A percentile compares a stretch with the other conserved stretches of the same genome.
Evolutionary conservation across 2,329 filamentous ascomycete species (phyloP).

Genomic region (Sphaceloma murrayae): DNA sequence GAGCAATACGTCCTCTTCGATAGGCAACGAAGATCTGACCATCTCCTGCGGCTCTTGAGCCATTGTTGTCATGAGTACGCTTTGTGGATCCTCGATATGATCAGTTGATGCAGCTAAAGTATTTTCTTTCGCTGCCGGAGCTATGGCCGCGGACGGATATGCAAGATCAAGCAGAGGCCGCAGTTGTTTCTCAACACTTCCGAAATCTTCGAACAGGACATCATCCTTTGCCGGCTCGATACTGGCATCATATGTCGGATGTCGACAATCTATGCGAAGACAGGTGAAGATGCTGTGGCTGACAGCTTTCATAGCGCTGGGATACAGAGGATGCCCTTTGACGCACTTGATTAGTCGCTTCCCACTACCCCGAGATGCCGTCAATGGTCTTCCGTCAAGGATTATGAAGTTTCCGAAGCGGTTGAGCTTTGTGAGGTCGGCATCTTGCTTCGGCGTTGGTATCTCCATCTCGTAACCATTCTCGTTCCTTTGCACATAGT

Average conservation of each 20-base stretch:
- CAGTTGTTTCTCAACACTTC: conserved; percentile 35
- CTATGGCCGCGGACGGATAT: conserved; percentile 30
- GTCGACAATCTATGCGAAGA: conserved; percentile 53
- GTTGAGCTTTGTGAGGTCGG: conserved; percentile 33
- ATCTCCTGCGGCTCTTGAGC: no score
- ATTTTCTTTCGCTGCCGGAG: no score
- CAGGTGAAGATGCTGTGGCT: conserved; percentile 50
- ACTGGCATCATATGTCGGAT: conserved; percentile 60
- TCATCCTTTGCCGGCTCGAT: conserved; percentile 64
- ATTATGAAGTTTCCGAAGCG: conserved; percentile 50
- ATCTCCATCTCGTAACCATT: conserved; percentile 44
- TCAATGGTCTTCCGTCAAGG: conserved; percentile 58
- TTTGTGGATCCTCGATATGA: neutral
- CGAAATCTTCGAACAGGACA: conserved; percentile 55
- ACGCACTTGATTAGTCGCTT: conserved; percentile 51
- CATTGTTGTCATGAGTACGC: conserved; percentile 1
- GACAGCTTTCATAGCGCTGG: conserved; percentile 31
- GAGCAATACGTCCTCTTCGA: no score
- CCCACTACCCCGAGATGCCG: conserved; percentile 44
- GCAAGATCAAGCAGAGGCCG: conserved; percentile 37
- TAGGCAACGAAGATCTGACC: no score
- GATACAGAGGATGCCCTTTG: conserved; percentile 32
- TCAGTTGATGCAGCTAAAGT: neutral
- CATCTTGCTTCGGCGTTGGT: conserved; percentile 47
- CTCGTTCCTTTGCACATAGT: conserved; percentile 31